Evolutionary conservation across 192 early-diverging fungal genomes (phyloP).

Genomic region (Dispira parvispora): DNA sequence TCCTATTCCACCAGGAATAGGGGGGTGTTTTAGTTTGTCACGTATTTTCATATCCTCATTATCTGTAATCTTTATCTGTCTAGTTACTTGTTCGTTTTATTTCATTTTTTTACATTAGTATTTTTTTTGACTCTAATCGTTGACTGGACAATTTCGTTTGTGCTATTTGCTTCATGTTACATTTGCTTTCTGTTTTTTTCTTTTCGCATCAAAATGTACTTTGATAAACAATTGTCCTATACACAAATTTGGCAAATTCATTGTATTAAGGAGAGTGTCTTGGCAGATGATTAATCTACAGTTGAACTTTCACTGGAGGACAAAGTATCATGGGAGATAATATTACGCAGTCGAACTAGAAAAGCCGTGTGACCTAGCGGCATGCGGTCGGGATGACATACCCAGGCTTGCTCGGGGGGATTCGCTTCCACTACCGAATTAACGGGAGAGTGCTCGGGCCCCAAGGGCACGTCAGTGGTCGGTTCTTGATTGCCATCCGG

Average conservation of each 20-base stretch:
- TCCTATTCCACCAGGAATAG: neutral
- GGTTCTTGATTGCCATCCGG: neutral
- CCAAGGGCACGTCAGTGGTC: constrained; percentile 1
- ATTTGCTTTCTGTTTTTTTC: constrained; percentile 7
- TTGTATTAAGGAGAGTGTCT: neutral
- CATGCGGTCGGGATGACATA: constrained; percentile 26
- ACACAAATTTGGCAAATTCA: neutral
- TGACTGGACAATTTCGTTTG: constrained; percentile 12
- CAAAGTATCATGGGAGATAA: neutral
- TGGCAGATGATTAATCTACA: neutral
- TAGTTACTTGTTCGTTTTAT: constrained; percentile 6
- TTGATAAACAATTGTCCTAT: neutral
- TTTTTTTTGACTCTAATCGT: neutral
- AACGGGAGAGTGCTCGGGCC: neutral
- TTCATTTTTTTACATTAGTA: constrained; percentile 8
- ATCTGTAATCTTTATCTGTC: constrained; percentile 7
- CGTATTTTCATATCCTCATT: constrained; percentile 7
- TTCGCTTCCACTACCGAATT: constrained; percentile 5
- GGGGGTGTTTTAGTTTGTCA: constrained; percentile 9
- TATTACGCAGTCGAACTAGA: constrained; percentile 25
- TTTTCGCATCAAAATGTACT: neutral
- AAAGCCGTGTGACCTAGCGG: constrained; percentile 24
- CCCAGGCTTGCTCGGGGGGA: constrained; percentile 15
- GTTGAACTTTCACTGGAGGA: neutral
- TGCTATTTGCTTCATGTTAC: constrained; percentile 8